Base-by-base conservation (phyloP, 2,329 filamentous ascomycete genomes). In the Fusarium hostae region DNA sequence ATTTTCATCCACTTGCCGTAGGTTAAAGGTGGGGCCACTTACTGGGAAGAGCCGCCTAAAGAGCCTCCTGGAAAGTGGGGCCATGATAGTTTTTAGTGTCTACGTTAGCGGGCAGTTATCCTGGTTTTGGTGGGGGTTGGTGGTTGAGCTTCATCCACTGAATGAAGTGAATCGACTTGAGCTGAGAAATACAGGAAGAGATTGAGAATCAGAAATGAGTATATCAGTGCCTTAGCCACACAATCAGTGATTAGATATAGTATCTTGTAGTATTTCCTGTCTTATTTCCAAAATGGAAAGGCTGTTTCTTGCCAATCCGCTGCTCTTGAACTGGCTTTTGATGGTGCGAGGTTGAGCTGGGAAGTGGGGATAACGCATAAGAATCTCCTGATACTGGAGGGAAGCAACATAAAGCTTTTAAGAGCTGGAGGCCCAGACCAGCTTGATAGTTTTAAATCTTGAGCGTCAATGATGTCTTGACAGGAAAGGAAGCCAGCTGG, bases 1-100 rank as follows among this genome's bases (percentile, higher is more conserved):
- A 16, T 56, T 56, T 48, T 37, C 60, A 59, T 63, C 69, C 60
- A 72, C 69, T 66, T 70, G 34, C 69, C 52, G 55, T 30, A 43
- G 35, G 63, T 55, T 26, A 24, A 47, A 51, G 44, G 52, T 45
- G 63, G 66, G 43, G 30, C 51, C 52, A 26, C 37, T 35, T n/a
- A 32, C 24, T 57, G 22, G 20, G 32, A 50, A 37, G 41, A 57
- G 54, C 26, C 35, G 39, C 39, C 37, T 26, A 22, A 54, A 55
- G 63, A 63, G 65, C 57, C 57, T 68, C 63, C 50, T 20, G 28
- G 24, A 45, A 35, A 41, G 65, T 63, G 65, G 65, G 32, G 44
- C 28, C 12, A 37, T 37, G 6, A n/a, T 22, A 44, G 12, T 32
- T 32, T 32, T 66, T 59, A 57, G 48, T 35, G 59, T 26, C 28